A percentile compares a stretch with the other conserved stretches of the same genome.
Conservation (phyloP, 345 rosid species). For the Trapa bicornis region DNA sequence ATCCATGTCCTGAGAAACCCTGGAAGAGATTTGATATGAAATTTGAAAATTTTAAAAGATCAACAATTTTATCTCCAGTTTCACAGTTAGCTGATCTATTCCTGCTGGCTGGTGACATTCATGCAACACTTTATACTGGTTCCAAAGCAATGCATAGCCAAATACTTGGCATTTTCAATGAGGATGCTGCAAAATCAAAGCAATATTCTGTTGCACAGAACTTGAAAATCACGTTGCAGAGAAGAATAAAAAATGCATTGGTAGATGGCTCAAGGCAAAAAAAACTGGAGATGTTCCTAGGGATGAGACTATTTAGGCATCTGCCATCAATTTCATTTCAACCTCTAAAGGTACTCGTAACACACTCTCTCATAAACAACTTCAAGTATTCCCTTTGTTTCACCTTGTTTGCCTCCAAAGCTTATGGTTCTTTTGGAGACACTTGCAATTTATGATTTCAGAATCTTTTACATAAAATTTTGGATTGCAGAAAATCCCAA, state of each 20-base stretch:
- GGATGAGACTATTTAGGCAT: slow-evolving; percentile 90
- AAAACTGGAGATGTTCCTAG: slow-evolving; percentile 94
- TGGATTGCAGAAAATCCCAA: background rate
- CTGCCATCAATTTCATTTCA: slow-evolving; percentile 79
- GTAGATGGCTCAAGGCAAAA: slow-evolving; percentile 96
- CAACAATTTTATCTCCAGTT: slow-evolving; percentile 80
- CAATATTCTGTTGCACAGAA: slow-evolving; percentile 92
- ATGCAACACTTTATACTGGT: slow-evolving; percentile 98
- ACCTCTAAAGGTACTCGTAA: slow-evolving; percentile 54
- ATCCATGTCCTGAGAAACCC: slow-evolving; percentile 96
- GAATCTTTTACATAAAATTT: too few species aligned
- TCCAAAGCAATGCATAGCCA: slow-evolving; percentile 99
- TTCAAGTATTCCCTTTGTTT: background rate
- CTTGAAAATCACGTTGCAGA: slow-evolving; percentile 76
- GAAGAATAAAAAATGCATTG: slow-evolving; percentile 81
- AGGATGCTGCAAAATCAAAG: slow-evolving; percentile 78
- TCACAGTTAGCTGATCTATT: slow-evolving; percentile 91
- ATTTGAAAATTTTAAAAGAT: slow-evolving; percentile 77
- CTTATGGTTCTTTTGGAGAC: background rate
- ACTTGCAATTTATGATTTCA: background rate
- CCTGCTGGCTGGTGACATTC: slow-evolving; percentile 90
- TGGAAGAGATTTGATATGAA: slow-evolving; percentile 97
- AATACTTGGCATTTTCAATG: slow-evolving; percentile 85
- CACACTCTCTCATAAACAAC: background rate
- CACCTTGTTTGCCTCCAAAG: background rate